Conservation (phyloP, 495 filamentous ascomycete genomes). For the Aspergillus incahuasiensis region DNA sequence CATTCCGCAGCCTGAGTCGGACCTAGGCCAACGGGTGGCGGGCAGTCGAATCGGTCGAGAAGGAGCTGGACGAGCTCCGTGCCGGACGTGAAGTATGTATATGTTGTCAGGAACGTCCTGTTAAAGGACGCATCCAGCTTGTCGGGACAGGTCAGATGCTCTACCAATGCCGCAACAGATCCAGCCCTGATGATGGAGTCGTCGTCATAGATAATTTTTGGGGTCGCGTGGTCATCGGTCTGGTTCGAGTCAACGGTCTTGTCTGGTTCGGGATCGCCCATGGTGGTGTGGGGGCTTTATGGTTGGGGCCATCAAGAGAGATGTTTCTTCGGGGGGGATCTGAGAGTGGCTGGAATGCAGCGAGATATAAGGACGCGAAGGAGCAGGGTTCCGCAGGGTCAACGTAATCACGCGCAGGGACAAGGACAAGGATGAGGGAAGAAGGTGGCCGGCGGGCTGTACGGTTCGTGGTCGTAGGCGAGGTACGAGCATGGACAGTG, state of each 20-base stretch:
- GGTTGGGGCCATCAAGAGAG: not conserved
- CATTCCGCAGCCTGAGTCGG: slow-evolving; percentile 64
- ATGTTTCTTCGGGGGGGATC: not conserved
- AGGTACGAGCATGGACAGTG: not conserved
- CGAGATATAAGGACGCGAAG: not conserved
- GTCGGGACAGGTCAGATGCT: slow-evolving; percentile 87
- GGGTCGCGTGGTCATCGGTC: not conserved
- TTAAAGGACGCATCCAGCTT: slow-evolving; percentile 83
- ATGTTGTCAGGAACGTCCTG: slow-evolving; percentile 87
- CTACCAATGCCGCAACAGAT: slow-evolving; percentile 72
- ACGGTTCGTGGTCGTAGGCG: no score
- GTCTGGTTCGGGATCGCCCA: not conserved
- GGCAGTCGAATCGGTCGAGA: slow-evolving; percentile 73
- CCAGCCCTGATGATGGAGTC: not conserved
- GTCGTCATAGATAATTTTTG: not conserved
- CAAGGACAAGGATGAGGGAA: not conserved
- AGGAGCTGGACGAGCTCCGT: slow-evolving; percentile 79
- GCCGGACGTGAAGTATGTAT: slow-evolving; percentile 80
- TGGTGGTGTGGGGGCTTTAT: not conserved
- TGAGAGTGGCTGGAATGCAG: not conserved
- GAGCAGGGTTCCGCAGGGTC: not conserved
- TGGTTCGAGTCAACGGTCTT: not conserved
- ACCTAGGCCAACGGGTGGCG: slow-evolving; percentile 66
- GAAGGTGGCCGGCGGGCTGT: not conserved
- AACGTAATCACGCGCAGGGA: not conserved